Conservation (phyloP, 257 asterid species). For the Solanum gandarillasii region DNA sequence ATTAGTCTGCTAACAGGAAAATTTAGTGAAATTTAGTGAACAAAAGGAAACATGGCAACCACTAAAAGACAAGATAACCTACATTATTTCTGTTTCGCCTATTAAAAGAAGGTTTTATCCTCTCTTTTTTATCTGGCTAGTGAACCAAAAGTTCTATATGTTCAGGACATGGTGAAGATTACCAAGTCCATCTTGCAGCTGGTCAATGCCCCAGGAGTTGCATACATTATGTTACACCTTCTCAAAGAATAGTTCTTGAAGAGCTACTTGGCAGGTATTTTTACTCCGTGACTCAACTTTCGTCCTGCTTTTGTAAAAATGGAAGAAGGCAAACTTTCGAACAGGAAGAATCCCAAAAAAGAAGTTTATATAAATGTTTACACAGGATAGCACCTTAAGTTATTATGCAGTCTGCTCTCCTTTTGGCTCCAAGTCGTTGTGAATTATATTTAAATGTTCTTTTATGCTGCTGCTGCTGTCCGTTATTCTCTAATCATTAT, state of each 20-base stretch:
- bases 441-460: neutral
- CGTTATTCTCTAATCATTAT: neutral
- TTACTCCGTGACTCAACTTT: neutral
- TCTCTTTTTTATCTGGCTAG: neutral
- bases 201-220: constrained; percentile 87
- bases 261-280: constrained; percentile 71
- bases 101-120: neutral
- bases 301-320: neutral
- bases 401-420: neutral
- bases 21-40: neutral
- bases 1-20: neutral
- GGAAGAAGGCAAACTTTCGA: neutral
- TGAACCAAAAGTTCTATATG: neutral
- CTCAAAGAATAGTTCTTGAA: constrained; percentile 75
- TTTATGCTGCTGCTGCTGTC: neutral
- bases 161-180: constrained; percentile 56
- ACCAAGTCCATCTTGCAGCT: constrained; percentile 56
- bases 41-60: neutral
- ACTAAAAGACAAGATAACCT: neutral
- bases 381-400: neutral
- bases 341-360: neutral
- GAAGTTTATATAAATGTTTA: neutral
- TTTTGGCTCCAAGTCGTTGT: neutral
- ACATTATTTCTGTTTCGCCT: neutral
- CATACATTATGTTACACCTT: constrained; percentile 82